A percentile compares a stretch with the other conserved stretches of the same genome.
Evolutionary conservation across 192 early-diverging fungal genomes (phyloP).

Genomic region (Coemansia sp.): DNA sequence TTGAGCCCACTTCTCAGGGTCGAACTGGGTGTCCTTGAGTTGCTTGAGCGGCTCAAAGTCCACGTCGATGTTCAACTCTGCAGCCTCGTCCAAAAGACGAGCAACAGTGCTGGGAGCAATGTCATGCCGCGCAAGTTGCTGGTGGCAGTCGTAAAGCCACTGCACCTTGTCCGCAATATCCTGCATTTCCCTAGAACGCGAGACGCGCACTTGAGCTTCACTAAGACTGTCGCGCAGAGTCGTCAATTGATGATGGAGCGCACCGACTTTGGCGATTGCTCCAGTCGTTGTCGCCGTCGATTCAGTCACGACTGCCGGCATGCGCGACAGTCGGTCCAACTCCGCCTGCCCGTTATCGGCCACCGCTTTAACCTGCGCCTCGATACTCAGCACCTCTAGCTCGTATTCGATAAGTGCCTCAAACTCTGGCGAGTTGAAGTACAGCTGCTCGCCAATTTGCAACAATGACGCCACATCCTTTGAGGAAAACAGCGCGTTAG

Average conservation of each 20-base stretch:
- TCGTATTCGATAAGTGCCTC: conserved; percentile 45
- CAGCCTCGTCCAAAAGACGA: conserved; percentile 18
- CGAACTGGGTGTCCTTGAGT: conserved; percentile 8
- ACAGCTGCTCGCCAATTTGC: conserved; percentile 43
- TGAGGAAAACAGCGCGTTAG: conserved; percentile 12
- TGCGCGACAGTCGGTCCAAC: conserved; percentile 16
- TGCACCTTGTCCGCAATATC: conserved; percentile 4
- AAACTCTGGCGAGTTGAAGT: conserved; percentile 47
- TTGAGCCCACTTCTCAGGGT: conserved; percentile 18
- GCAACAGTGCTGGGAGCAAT: not conserved
- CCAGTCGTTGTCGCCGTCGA: not conserved
- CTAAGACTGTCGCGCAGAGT: not conserved
- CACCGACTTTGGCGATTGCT: not conserved
- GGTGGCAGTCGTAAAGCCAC: conserved; percentile 20
- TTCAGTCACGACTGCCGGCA: not conserved
- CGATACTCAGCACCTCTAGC: conserved; percentile 19
- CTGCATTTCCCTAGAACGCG: conserved; percentile 1
- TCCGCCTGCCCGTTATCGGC: not conserved
- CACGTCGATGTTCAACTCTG: conserved; percentile 5
- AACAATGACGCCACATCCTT: conserved; percentile 33
- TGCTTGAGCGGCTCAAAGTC: conserved; percentile 9
- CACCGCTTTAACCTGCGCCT: conserved; percentile 6
- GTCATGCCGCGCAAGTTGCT: conserved; percentile 9
- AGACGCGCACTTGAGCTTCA: not conserved
- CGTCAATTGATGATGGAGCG: not conserved